Percentiles rank a stretch among this genome's conserved stretches.
Conservation (phyloP, 768 basidiomycete species). For the Imleria badia region DNA sequence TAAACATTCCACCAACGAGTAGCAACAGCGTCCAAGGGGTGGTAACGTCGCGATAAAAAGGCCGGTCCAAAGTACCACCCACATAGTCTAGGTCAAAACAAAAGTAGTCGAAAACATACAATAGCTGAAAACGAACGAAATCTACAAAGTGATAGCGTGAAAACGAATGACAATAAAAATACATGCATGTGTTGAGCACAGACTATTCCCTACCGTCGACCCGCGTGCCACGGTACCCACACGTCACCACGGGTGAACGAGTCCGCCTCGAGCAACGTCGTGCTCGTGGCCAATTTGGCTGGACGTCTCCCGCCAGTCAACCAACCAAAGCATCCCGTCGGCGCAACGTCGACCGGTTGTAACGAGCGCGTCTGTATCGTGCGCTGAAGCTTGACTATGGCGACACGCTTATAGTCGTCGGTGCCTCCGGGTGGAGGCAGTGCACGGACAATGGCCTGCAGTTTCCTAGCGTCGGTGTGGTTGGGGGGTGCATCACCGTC, state of each 20-base stretch:
- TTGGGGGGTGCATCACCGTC: neutral
- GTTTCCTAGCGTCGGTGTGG: neutral
- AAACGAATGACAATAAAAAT: neutral
- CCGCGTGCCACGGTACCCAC: slow-evolving; percentile 15
- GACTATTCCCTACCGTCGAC: neutral
- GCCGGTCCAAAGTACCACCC: neutral
- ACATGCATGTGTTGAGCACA: neutral
- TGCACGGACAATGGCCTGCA: slow-evolving; percentile 25
- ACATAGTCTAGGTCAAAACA: neutral
- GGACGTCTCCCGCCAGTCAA: slow-evolving; percentile 8
- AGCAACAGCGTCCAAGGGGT: neutral
- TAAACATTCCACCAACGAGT: neutral
- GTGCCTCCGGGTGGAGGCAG: slow-evolving; percentile 11
- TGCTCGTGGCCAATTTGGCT: neutral
- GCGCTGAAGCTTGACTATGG: slow-evolving; percentile 10
- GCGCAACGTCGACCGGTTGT: slow-evolving; percentile 20
- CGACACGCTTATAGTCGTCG: neutral
- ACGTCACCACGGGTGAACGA: slow-evolving; percentile 12
- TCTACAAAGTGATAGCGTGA: neutral
- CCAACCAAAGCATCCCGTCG: slow-evolving; percentile 24
- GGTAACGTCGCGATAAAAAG: neutral
- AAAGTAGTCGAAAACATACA: neutral
- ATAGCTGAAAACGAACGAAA: neutral
- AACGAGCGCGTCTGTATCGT: slow-evolving; percentile 24
- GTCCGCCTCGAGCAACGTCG: slow-evolving; percentile 10